Percentiles rank a stretch among this genome's conserved stretches.
Conservation (phyloP, 179 eudicot genomes). For the Amaranthus tricolor region DNA sequence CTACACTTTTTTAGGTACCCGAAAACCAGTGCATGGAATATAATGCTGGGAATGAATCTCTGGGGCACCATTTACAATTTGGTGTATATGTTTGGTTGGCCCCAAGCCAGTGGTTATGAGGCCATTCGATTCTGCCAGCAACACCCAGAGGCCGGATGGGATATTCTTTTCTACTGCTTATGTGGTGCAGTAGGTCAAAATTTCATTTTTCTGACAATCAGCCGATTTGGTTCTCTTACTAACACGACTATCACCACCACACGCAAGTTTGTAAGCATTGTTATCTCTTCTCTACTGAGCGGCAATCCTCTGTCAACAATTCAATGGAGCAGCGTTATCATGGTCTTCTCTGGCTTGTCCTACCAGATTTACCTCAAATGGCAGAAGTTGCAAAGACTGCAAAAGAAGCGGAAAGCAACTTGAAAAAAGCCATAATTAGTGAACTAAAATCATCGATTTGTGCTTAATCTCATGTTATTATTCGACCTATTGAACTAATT, state of each 20-base stretch:
- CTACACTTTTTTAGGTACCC: conserved; percentile 55
- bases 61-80: conserved; percentile 94
- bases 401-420: conserved; percentile 66
- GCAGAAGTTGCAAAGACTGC: conserved; percentile 70
- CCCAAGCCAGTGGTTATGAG: conserved; percentile 79
- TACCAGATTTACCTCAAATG: conserved; percentile 94
- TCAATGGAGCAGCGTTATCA: conserved; percentile 86
- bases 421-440: conserved; percentile 29
- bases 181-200: conserved; percentile 97
- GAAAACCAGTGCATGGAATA: conserved; percentile 92
- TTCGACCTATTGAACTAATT: background rate
- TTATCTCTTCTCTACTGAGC: conserved; percentile 76
- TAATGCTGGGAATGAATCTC: conserved; percentile 96
- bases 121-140: conserved; percentile 79
- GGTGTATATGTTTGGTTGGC: conserved; percentile 90
- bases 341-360: conserved; percentile 90
- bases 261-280: conserved; percentile 91
- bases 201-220: conserved; percentile 86
- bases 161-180: conserved; percentile 72
- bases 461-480: background rate
- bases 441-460: background rate
- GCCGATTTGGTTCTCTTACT: conserved; percentile 72
- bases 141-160: conserved; percentile 98
- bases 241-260: conserved; percentile 97
- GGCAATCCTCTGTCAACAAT: conserved; percentile 74